Conservation (phyloP, 768 basidiomycete genomes). For the Erythrobasidium yunnanense region DNA sequence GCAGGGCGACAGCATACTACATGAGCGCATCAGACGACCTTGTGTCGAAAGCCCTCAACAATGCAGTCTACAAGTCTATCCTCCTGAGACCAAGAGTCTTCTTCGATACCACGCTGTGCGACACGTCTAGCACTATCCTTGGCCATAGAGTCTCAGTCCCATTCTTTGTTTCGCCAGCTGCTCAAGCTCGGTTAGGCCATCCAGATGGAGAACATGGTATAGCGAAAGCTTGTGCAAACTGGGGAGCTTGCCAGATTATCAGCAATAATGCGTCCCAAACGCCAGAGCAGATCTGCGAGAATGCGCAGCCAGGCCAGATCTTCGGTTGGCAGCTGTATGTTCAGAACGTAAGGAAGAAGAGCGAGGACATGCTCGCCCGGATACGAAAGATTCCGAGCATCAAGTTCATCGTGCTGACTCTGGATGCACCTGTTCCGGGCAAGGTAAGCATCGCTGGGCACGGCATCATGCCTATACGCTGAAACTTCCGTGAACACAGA, state of each 20-base stretch:
- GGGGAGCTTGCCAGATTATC: slow-evolving; percentile 37
- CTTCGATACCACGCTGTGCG: slow-evolving; percentile 66
- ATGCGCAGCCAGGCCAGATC: slow-evolving; percentile 43
- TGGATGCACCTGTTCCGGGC: slow-evolving; percentile 72
- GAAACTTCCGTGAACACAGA: no score
- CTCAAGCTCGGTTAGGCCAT: slow-evolving; percentile 44
- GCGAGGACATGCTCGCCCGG: slow-evolving; percentile 59
- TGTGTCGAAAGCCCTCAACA: slow-evolving; percentile 38
- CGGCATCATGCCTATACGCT: neutral
- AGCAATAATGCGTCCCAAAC: neutral
- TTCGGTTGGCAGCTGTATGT: slow-evolving; percentile 57
- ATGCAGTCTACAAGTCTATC: slow-evolving; percentile 73
- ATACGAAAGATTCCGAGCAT: slow-evolving; percentile 59
- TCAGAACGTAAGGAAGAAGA: slow-evolving; percentile 55
- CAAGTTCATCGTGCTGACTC: slow-evolving; percentile 81
- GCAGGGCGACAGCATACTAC: slow-evolving; percentile 54
- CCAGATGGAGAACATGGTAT: slow-evolving; percentile 42
- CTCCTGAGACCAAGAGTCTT: slow-evolving; percentile 77
- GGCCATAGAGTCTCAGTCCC: slow-evolving; percentile 41
- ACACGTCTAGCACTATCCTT: slow-evolving; percentile 41
- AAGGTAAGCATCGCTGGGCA: slow-evolving; percentile 44
- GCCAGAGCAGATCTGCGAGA: slow-evolving; percentile 5
- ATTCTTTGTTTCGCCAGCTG: slow-evolving; percentile 44
- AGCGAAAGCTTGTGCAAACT: slow-evolving; percentile 38
- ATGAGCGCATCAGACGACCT: slow-evolving; percentile 76